Percentiles rank a stretch among this genome's conserved stretches.
Conservation (phyloP, 2,329 filamentous ascomycete genomes). For the Aspergillus ochraceus region DNA sequence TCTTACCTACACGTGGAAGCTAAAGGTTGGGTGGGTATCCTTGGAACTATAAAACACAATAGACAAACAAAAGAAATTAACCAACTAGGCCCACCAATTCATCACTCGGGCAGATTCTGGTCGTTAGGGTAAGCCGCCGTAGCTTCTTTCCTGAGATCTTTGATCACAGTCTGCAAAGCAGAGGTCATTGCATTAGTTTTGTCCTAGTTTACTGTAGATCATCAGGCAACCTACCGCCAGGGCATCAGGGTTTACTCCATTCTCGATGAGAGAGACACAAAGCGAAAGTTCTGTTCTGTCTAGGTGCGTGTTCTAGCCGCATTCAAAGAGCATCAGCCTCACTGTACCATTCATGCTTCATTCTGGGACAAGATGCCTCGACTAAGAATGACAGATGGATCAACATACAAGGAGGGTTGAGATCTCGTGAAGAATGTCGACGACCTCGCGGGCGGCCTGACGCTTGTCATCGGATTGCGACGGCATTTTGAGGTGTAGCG, state of each 20-base stretch:
- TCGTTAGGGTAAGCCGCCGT: constrained; percentile 26
- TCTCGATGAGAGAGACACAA: constrained; percentile 95
- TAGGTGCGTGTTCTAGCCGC: constrained; percentile 79
- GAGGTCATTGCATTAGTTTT: constrained; percentile 9
- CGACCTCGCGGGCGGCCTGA: constrained; percentile 51
- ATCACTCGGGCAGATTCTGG: constrained; percentile 18
- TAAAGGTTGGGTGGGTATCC: background rate
- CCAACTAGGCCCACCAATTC: background rate
- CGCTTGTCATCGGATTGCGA: constrained; percentile 47
- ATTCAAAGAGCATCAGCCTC: background rate
- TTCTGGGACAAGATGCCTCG: constrained; percentile 1
- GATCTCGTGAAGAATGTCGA: constrained; percentile 53
- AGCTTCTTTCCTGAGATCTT: constrained; percentile 46
- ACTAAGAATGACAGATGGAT: constrained; percentile 3
- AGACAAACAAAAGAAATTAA: constrained; percentile 1
- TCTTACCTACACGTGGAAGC: background rate
- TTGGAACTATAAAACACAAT: background rate
- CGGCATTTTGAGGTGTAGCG: constrained; percentile 31
- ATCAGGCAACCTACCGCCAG: constrained; percentile 68
- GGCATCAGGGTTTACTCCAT: constrained; percentile 93
- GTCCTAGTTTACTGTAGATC: background rate
- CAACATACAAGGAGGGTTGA: constrained; percentile 46
- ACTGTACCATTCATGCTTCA: background rate
- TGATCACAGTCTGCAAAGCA: constrained; percentile 44
- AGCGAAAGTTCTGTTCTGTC: constrained; percentile 89